Evolutionary conservation across 1,284 basidiomycete species (phyloP), one percentile per base, ranked within the genome.

Genomic region (Volvariella surrecta): DNA sequence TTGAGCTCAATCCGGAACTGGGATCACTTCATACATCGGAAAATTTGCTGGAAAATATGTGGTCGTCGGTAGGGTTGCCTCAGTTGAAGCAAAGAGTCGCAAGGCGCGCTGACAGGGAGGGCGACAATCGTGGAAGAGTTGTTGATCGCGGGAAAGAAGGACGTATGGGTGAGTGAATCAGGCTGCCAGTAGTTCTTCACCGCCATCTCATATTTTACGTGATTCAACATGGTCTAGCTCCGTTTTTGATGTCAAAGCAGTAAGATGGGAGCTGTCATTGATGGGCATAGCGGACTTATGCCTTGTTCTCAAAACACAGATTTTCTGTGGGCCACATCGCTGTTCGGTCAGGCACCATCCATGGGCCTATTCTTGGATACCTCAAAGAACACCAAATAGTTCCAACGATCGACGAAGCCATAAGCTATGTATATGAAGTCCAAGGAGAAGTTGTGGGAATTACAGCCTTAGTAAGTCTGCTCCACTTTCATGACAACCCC

Each of bases 51-150:
- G 34, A 44, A 4, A 48, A 48, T 22, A 35, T 32, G 37, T 35
- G 47, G 20, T 32, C 45, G 20, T 39, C 44, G 19, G 18, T 48
- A n/a, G 47, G 47, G 8, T 37, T 48, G 39, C 44, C 44, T 3
- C 47, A 39, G 7, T 24, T 48, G 8, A 35, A 35, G 20, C 47
- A 43, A 21, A 40, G 39, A 15, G 44, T 44, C 10, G 19, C 38
- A 34, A 45, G 44, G 24, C 45, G 42, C 24, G 11, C 6, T 6
- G 24, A 28, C 6, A 28, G 24, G 24, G 24, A 28, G 24, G 11
- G 24, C 24, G 6, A 28, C 11, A 11, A 11, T 28, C 24, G 24
- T 28, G 24, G 11, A 28, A 11, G 11, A 11, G 24, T 28, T 6
- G 6, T 11, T 11, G 24, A 28, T 28, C 6, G 11, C 11, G 24